A percentile compares a stretch with the other conserved stretches of the same genome.
Conservation (phyloP, 495 filamentous ascomycete species). For the Podospora tetraspora region DNA sequence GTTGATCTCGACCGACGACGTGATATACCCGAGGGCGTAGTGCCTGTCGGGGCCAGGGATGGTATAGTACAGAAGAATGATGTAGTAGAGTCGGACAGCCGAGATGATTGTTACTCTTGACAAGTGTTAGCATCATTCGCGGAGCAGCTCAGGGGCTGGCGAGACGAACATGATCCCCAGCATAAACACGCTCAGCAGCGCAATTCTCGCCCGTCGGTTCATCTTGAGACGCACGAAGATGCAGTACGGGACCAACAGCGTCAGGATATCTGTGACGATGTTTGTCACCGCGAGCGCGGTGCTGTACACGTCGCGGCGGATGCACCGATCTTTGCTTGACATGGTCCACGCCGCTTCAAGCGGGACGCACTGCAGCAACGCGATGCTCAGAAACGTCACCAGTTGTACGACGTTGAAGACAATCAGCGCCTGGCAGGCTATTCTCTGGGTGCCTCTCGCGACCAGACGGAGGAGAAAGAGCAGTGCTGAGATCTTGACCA, state of each 20-base stretch:
- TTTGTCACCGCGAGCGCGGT: slow-evolving; percentile 40
- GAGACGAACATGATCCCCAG: slow-evolving; percentile 42
- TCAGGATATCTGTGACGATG: slow-evolving; percentile 46
- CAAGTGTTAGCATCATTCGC: slow-evolving; percentile 3
- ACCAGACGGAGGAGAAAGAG: slow-evolving; percentile 49
- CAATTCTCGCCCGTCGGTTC: slow-evolving; percentile 36
- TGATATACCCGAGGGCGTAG: slow-evolving; percentile 41
- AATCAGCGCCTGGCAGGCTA: slow-evolving; percentile 41
- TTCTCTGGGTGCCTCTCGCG: slow-evolving; percentile 36
- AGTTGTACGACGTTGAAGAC: slow-evolving; percentile 44
- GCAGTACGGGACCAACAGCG: slow-evolving; percentile 41
- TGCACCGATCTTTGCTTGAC: slow-evolving; percentile 36
- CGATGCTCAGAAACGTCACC: slow-evolving; percentile 47
- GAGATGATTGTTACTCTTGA: slow-evolving; percentile 46
- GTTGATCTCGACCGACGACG: slow-evolving; percentile 47
- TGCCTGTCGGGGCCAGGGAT: slow-evolving; percentile 21
- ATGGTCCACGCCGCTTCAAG: slow-evolving; percentile 39
- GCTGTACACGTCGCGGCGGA: slow-evolving; percentile 39
- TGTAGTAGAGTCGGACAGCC: slow-evolving; percentile 28
- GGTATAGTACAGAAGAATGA: slow-evolving; percentile 23
- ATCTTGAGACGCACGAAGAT: slow-evolving; percentile 43
- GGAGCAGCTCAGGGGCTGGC: neutral
- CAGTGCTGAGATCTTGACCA: slow-evolving; percentile 53
- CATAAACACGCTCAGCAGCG: slow-evolving; percentile 41
- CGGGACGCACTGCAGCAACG: slow-evolving; percentile 52